These are phyloP conservation scores for Rubroboletus satanas DNA, from an alignment of 768 basidiomycete species.

Conservation along the genomic window DNA sequence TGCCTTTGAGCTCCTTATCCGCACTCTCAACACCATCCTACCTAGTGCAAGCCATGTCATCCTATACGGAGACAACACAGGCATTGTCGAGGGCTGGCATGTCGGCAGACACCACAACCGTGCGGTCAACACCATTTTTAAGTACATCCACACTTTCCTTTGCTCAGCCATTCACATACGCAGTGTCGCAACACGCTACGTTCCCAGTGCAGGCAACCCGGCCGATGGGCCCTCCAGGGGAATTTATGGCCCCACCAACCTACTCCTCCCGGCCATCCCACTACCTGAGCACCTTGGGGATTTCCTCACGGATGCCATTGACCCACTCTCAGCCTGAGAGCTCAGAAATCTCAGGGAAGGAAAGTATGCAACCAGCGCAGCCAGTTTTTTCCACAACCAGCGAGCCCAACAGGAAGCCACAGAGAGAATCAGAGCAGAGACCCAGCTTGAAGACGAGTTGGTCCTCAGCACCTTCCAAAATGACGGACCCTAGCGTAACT, in stretches of 20 bases:
- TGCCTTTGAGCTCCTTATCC: not conserved
- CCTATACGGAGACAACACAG: not conserved
- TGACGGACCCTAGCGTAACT: fast-evolving
- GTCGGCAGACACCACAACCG: not conserved
- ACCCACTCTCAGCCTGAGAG: not conserved
- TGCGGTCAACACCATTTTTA: not conserved
- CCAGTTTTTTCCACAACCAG: not conserved
- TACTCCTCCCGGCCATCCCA: not conserved
- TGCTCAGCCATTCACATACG: no score
- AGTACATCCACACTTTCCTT: not conserved
- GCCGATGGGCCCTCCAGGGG: not conserved
- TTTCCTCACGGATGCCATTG: not conserved
- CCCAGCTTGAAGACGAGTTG: not conserved
- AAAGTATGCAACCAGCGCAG: fast-evolving
- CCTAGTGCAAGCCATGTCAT: not conserved
- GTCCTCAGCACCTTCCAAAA: not conserved
- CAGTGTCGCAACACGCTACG: fast-evolving
- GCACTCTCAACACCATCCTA: not conserved
- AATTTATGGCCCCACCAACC: fast-evolving
- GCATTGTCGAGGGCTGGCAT: not conserved
- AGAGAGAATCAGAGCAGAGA: not conserved
- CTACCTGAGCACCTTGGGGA: not conserved
- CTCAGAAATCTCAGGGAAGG: not conserved
- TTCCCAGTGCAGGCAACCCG: not conserved
- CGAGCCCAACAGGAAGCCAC: not conserved